Evolutionary conservation across 768 basidiomycete species (phyloP).

Genomic region (Cystobasidium tubakii): DNA sequence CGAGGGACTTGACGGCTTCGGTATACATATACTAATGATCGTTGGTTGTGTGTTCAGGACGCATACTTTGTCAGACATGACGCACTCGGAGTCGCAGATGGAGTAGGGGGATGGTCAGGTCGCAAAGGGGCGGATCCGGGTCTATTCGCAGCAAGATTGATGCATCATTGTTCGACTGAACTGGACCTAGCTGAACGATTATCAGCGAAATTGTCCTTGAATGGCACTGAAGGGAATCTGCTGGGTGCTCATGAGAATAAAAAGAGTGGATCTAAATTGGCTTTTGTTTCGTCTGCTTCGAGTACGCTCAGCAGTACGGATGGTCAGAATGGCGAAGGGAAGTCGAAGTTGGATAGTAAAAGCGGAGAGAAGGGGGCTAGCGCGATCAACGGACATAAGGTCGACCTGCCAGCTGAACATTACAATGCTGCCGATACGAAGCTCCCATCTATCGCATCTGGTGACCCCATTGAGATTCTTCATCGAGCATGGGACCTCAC

Average conservation of each 20-base stretch:
- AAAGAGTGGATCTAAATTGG: neutral
- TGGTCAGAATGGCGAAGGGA: neutral
- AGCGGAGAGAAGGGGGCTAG: neutral
- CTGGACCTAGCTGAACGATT: constrained; percentile 51
- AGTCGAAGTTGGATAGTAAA: neutral
- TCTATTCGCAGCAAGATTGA: constrained; percentile 61
- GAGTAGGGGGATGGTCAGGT: constrained; percentile 81
- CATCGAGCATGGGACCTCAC: constrained; percentile 53
- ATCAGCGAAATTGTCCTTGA: constrained; percentile 50
- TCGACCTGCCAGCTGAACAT: neutral
- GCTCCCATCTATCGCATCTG: neutral
- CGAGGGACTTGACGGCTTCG: too few relatives aligned
- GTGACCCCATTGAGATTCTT: constrained; percentile 53
- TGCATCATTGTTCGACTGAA: constrained; percentile 56
- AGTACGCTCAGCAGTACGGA: neutral
- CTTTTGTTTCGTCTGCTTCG: constrained; percentile 19
- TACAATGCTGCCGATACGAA: constrained; percentile 6
- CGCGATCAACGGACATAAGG: neutral
- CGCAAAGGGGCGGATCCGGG: constrained; percentile 53
- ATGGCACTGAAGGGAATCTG: neutral
- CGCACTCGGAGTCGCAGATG: constrained; percentile 89
- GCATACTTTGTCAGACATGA: constrained; percentile 55
- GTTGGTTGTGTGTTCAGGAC: constrained; percentile 25
- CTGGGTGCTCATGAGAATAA: neutral
- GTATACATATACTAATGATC: too few relatives aligned